These are phyloP conservation scores for Suhomyces taliae DNA, from an alignment of 1,139 yeast species.

Conservation along the genomic window DNA sequence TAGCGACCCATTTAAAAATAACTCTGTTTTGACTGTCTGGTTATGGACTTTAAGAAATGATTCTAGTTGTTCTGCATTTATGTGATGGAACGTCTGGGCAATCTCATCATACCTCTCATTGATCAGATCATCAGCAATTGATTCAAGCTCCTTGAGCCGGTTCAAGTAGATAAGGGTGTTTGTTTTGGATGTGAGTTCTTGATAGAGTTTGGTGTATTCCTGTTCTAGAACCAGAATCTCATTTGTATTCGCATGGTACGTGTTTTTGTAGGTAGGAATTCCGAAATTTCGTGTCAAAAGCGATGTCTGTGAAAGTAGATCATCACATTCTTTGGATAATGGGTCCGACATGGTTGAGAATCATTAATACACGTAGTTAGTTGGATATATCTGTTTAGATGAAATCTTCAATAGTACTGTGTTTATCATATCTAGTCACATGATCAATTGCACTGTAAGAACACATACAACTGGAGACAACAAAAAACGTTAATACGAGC, in stretches of 20 bases:
- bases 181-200: slow-evolving; percentile 24
- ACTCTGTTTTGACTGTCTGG: slow-evolving; percentile 24
- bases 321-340: slow-evolving; percentile 23
- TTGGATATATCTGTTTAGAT: too few species aligned
- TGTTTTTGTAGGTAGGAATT: slow-evolving; percentile 17
- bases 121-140: slow-evolving; percentile 14
- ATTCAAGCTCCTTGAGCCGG: slow-evolving; percentile 20
- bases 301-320: slow-evolving; percentile 19
- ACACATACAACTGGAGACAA: too few species aligned
- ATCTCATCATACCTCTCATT: slow-evolving; percentile 13
- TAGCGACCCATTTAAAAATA: slow-evolving; percentile 26
- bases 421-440: too few species aligned
- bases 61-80: slow-evolving; percentile 22
- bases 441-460: too few species aligned
- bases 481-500: too few species aligned
- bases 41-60: slow-evolving; percentile 22
- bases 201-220: slow-evolving; percentile 24
- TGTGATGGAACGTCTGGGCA: slow-evolving; percentile 13
- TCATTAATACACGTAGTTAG: too few species aligned
- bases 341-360: slow-evolving; percentile 7
- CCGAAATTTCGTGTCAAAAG: slow-evolving; percentile 32
- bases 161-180: slow-evolving; percentile 33
- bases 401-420: too few species aligned
- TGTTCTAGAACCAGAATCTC: slow-evolving; percentile 18
- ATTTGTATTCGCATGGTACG: background rate